These are phyloP conservation scores for Pezizomycotina sp. DNA, from an alignment of 2,329 filamentous ascomycete species.

Conservation along the genomic window DNA sequence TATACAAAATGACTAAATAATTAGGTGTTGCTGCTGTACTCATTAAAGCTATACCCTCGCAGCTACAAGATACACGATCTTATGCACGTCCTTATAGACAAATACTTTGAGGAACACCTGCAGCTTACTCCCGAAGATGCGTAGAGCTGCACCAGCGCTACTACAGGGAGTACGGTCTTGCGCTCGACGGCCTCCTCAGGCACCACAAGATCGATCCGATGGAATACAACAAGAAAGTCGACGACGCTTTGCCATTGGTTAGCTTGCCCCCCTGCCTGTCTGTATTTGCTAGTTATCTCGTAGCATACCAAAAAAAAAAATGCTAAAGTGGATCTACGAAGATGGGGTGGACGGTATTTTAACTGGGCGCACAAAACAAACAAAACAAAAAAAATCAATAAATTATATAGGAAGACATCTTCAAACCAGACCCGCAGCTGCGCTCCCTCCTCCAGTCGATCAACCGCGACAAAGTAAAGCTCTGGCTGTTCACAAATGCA, in stretches of 20 bases:
- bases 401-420: conserved; percentile 67
- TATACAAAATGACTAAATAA: too few relatives aligned
- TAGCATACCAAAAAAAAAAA: too few relatives aligned
- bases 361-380: too few relatives aligned
- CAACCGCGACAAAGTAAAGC: conserved; percentile 59
- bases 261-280: too few relatives aligned
- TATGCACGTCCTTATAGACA: conserved; percentile 67
- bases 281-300: too few relatives aligned
- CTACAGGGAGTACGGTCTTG: conserved; percentile 91
- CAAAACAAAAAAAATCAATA: too few relatives aligned
- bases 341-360: too few relatives aligned
- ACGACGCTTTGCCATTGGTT: conserved; percentile 82
- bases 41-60: conserved; percentile 15
- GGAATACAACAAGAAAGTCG: conserved; percentile 85
- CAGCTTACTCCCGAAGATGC: conserved; percentile 59
- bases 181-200: conserved; percentile 82
- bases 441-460: conserved; percentile 64
- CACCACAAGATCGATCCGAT: conserved; percentile 91
- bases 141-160: conserved; percentile 74
- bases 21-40: conserved; percentile 5
- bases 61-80: conserved; percentile 57
- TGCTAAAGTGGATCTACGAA: too few relatives aligned
- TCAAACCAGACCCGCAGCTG: conserved; percentile 60
- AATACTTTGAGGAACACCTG: conserved; percentile 27
- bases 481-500: conserved; percentile 94